Evolutionary conservation across 768 basidiomycete genomes (phyloP).

Genomic region (Kwoniella pini): DNA sequence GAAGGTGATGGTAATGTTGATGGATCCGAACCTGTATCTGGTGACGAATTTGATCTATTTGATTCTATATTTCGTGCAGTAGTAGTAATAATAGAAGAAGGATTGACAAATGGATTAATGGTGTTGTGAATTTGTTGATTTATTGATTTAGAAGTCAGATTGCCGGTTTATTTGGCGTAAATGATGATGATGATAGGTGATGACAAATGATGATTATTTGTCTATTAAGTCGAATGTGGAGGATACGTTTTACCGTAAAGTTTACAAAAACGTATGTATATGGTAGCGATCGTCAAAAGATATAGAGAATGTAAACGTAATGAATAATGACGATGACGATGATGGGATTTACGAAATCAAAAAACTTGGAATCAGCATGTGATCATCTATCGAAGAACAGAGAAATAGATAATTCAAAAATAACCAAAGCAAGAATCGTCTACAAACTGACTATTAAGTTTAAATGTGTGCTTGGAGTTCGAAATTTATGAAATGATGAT

Average conservation of each 20-base stretch:
- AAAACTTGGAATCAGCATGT: too few species aligned
- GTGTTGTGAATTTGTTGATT: not conserved
- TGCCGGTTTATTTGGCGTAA: not conserved
- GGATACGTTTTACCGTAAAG: not conserved
- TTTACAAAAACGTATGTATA: not conserved
- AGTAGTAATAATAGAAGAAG: not conserved
- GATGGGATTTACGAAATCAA: too few species aligned
- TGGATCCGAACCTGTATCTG: not conserved
- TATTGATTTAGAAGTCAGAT: not conserved
- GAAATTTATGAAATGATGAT: not conserved
- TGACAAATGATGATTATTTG: not conserved
- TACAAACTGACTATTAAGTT: too few species aligned
- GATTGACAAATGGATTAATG: not conserved
- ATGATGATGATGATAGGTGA: not conserved
- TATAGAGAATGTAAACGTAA: not conserved
- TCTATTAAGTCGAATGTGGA: not conserved
- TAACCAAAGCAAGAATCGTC: too few species aligned
- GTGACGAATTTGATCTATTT: not conserved
- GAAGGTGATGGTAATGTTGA: constrained; percentile 20
- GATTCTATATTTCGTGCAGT: not conserved
- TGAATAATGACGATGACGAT: too few species aligned
- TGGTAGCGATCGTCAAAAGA: not conserved
- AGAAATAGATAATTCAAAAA: too few species aligned
- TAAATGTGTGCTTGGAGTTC: too few species aligned
- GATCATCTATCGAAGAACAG: too few species aligned